phyloP scores from a whole-genome alignment of 2,329 filamentous ascomycete species.

The Aspergillus sp. region DNA sequence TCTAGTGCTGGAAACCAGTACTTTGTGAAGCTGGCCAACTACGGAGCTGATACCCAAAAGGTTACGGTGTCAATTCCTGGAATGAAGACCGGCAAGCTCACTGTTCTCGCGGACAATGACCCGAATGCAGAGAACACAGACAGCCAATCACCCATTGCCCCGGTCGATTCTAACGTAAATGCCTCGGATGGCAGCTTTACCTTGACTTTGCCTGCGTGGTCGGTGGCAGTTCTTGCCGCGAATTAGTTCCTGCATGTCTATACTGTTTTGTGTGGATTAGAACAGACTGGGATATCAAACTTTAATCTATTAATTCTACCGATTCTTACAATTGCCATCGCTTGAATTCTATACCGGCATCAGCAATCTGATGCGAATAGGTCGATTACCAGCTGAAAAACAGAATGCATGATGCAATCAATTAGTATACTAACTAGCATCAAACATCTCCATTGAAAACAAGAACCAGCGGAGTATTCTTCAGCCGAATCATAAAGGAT shows the following conservation, averaged over 20 bases:
- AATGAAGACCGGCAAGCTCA: constrained; percentile 10
- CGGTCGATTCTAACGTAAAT: constrained; percentile 4
- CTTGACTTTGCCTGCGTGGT: constrained; percentile 15
- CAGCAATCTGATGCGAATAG: no score
- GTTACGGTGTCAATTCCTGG: constrained; percentile 15
- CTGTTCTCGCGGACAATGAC: constrained; percentile 13
- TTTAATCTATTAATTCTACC: no score
- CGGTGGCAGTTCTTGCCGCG: constrained; percentile 14
- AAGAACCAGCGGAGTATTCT: no score
- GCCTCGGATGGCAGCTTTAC: constrained; percentile 10
- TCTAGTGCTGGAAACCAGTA: constrained; percentile 12
- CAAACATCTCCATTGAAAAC: no score
- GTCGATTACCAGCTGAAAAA: no score
- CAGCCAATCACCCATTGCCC: constrained; percentile 8
- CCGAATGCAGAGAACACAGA: constrained; percentile 11
- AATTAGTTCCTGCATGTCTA: background rate
- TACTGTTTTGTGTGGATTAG: background rate
- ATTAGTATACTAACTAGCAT: no score
- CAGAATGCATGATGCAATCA: no score
- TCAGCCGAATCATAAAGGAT: no score
- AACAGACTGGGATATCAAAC: background rate
- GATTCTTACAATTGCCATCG: no score
- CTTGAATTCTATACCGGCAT: no score
- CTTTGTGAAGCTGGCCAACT: constrained; percentile 21
- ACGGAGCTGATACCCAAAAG: constrained; percentile 11